A percentile compares a stretch with the other conserved stretches of the same genome.
phyloP scores from a whole-genome alignment of 768 basidiomycete species.

The Lactifluus hygrophoroides region DNA sequence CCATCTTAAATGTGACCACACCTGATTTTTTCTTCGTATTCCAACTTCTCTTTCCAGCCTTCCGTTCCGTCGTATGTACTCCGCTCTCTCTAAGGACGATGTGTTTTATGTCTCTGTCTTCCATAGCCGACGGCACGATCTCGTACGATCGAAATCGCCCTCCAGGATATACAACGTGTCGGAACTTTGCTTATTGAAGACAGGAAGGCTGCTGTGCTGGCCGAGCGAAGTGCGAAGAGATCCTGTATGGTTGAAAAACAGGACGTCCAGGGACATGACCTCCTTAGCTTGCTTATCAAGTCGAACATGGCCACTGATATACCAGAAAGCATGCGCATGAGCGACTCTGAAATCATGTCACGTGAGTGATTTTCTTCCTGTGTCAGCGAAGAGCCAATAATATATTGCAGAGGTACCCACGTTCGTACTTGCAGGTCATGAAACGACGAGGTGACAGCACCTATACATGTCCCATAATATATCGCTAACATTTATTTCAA shows the following conservation, averaged over 20 bases:
- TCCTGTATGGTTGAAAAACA: conserved; percentile 10
- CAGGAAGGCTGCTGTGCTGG: conserved; percentile 36
- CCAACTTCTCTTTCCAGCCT: conserved; percentile 29
- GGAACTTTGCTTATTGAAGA: conserved; percentile 40
- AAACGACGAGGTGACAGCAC: conserved; percentile 20
- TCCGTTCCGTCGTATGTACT: conserved; percentile 33
- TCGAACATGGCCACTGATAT: conserved; percentile 28
- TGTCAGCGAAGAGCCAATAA: neutral
- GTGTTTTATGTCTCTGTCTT: neutral
- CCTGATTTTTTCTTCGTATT: conserved; percentile 27
- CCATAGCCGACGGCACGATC: conserved; percentile 22
- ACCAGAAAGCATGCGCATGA: conserved; percentile 22
- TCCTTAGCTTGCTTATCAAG: conserved; percentile 26
- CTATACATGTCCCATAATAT: too few species aligned
- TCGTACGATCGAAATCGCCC: conserved; percentile 25
- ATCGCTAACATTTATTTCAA: neutral
- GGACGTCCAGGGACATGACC: conserved; percentile 22
- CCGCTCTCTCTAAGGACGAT: neutral
- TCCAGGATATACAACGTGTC: conserved; percentile 39
- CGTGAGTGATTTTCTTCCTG: conserved; percentile 10
- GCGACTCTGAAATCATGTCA: conserved; percentile 27
- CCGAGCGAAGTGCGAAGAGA: neutral
- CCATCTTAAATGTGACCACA: conserved; percentile 22
- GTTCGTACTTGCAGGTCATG: conserved; percentile 27
- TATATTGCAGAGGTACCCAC: conserved; percentile 26